Evolutionary conservation across 805 yeast species (phyloP).

Genomic region (Kuraishia piskuri): DNA sequence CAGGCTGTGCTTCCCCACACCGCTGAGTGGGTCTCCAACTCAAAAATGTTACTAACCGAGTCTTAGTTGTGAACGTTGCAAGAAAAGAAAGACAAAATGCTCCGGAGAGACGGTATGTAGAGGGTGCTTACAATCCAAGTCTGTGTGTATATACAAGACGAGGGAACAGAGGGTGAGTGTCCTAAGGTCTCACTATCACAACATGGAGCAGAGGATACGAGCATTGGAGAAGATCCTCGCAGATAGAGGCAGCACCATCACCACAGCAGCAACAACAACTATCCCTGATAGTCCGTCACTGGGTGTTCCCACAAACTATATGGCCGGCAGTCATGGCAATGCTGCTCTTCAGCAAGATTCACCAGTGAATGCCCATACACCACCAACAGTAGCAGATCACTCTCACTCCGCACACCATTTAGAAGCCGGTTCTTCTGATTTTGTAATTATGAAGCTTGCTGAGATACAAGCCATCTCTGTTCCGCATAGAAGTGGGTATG

Average conservation of each 20-base stretch:
- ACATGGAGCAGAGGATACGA: conserved; percentile 11
- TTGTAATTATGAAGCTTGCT: conserved; percentile 10
- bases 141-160: conserved; percentile 15
- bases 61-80: conserved; percentile 15
- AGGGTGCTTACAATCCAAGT: conserved; percentile 7
- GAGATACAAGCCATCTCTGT: conserved; percentile 3
- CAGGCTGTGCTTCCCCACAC: too few relatives aligned
- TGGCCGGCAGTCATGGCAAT: neutral
- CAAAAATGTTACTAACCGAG: neutral
- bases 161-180: conserved; percentile 15
- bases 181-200: conserved; percentile 12
- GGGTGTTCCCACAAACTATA: neutral
- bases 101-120: conserved; percentile 14
- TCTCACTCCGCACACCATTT: neutral
- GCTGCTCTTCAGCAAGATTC: neutral
- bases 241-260: neutral
- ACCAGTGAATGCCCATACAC: neutral
- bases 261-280: neutral
- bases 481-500: neutral
- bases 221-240: conserved; percentile 8
- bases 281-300: neutral
- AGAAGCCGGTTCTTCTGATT: conserved; percentile 10
- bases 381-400: neutral
- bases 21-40: too few relatives aligned
- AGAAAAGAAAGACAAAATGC: conserved; percentile 14